Percentiles rank a stretch among this genome's conserved stretches.
These are phyloP conservation scores for Alternaria arborescens DNA, from an alignment of 2,329 filamentous ascomycete genomes.

Conservation along the genomic window DNA sequence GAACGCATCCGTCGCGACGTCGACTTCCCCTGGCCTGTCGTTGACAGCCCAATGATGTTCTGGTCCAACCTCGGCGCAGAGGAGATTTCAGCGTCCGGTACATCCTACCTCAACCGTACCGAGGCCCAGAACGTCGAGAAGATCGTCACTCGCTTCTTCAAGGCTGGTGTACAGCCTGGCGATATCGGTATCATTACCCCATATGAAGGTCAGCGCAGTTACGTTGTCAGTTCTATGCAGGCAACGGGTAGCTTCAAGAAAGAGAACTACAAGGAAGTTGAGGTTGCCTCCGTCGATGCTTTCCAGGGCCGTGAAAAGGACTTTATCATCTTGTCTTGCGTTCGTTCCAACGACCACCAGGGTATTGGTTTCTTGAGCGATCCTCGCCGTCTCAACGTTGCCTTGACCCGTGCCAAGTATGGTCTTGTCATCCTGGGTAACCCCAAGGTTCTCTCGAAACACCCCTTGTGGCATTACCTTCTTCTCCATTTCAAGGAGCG, in stretches of 20 bases:
- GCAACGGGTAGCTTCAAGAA: slow-evolving; percentile 97
- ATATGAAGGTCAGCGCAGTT: slow-evolving; percentile 97
- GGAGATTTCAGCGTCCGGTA: slow-evolving; percentile 97
- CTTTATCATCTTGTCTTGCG: slow-evolving; percentile 97
- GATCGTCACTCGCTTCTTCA: slow-evolving; percentile 98
- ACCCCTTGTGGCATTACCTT: slow-evolving; percentile 96
- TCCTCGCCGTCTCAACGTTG: slow-evolving; percentile 95
- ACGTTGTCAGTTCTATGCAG: slow-evolving; percentile 99
- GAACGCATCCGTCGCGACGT: slow-evolving; percentile 90
- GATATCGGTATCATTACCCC: slow-evolving; percentile 98
- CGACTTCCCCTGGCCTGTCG: slow-evolving; percentile 97
- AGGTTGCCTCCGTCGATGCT: slow-evolving; percentile 96
- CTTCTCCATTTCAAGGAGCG: slow-evolving; percentile 96
- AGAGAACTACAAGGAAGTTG: slow-evolving; percentile 97
- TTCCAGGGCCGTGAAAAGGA: slow-evolving; percentile 99
- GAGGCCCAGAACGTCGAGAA: slow-evolving; percentile 98
- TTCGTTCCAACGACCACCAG: slow-evolving; percentile 98
- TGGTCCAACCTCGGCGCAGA: slow-evolving; percentile 98
- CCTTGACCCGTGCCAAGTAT: slow-evolving; percentile 95
- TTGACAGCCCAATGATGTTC: slow-evolving; percentile 98
- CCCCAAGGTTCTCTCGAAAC: slow-evolving; percentile 96
- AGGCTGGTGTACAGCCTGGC: slow-evolving; percentile 90
- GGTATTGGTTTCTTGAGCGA: slow-evolving; percentile 99
- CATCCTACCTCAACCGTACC: slow-evolving; percentile 96
- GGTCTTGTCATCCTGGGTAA: slow-evolving; percentile 96